Conservation (phyloP, 2,329 filamentous ascomycete species). For the Paraphoma sp. region DNA sequence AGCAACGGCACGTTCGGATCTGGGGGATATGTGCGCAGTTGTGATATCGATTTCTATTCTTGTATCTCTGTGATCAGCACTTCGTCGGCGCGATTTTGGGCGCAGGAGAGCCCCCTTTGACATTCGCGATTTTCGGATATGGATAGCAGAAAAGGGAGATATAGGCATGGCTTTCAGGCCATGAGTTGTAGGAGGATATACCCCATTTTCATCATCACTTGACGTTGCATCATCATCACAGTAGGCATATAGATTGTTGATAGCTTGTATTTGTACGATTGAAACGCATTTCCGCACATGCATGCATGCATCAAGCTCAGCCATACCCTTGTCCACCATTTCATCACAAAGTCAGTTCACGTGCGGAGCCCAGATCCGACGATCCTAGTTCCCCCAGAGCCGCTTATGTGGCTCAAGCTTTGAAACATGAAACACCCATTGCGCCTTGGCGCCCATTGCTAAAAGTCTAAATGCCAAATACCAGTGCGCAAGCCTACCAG, state of each 20-base stretch:
- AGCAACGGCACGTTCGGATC: background rate
- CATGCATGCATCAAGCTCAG: background rate
- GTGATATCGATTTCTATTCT: background rate
- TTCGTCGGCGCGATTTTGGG: no score
- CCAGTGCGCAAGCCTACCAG: slow-evolving; percentile 9
- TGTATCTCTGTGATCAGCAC: background rate
- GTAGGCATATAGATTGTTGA: background rate
- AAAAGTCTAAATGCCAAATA: slow-evolving; percentile 1
- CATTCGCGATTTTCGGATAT: no score
- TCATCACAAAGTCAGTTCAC: no score
- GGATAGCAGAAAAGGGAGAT: background rate
- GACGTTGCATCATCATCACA: background rate
- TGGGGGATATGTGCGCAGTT: no score
- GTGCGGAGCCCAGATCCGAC: no score
- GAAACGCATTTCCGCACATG: background rate
- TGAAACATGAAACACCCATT: slow-evolving; percentile 11
- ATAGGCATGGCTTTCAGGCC: background rate
- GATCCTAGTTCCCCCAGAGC: background rate
- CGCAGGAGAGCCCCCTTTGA: no score
- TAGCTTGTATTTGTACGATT: background rate
- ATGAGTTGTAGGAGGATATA: background rate
- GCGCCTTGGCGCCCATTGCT: slow-evolving; percentile 1
- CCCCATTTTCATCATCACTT: no score
- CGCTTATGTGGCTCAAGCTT: slow-evolving; percentile 11
- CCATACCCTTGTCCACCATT: no score